These are phyloP conservation scores for Dendrobium catenatum DNA, from an alignment of 106 monocot species.

Conservation along the genomic window DNA sequence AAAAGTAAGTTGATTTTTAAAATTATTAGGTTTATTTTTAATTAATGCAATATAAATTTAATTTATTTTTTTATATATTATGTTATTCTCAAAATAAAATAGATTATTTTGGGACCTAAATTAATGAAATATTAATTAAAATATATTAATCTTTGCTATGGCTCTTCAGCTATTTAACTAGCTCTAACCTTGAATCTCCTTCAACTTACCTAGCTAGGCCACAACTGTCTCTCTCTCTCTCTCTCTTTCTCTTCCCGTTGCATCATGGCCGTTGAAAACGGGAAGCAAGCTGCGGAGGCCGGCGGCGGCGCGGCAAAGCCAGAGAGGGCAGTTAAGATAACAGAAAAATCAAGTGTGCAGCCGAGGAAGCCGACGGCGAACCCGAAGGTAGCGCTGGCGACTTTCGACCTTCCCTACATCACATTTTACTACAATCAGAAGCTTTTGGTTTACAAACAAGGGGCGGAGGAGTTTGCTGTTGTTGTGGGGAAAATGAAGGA, in stretches of 20 bases:
- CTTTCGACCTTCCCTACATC: constrained; percentile 95
- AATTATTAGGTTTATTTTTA: no score
- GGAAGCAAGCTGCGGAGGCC: background rate
- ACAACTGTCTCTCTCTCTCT: background rate
- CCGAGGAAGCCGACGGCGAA: constrained; percentile 24
- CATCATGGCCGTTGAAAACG: background rate
- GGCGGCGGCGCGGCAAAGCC: background rate
- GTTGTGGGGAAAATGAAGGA: constrained; percentile 39
- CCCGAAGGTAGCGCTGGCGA: constrained; percentile 38
- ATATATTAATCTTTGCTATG: no score
- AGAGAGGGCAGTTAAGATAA: constrained; percentile 29
- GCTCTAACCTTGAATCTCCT: background rate
- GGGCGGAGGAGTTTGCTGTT: background rate
- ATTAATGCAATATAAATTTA: no score
- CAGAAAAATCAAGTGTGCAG: constrained; percentile 29
- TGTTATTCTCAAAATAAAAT: no score
- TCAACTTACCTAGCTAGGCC: background rate
- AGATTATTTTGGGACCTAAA: no score
- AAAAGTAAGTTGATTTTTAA: no score
- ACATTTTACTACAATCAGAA: constrained; percentile 99
- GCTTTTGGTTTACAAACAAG: constrained; percentile 63
- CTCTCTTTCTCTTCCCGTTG: background rate
- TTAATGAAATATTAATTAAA: no score
- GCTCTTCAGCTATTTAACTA: background rate
- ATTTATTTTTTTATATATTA: no score